phyloP scores from a whole-genome alignment of 2,329 filamentous ascomycete species.

The Neophaeococcomyces mojaviensis region DNA sequence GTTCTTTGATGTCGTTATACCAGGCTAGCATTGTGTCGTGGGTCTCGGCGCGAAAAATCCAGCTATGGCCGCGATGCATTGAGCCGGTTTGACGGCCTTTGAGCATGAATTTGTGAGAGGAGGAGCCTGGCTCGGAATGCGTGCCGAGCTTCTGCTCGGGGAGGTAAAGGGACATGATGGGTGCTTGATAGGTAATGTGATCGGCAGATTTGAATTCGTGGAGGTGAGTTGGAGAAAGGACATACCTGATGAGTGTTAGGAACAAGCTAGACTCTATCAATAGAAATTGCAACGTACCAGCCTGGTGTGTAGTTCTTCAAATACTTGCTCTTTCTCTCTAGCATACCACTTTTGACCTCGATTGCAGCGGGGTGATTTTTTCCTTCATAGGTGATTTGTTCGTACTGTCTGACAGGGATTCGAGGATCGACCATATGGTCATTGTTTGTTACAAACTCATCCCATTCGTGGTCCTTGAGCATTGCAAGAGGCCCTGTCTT shows the following conservation, averaged over 20 bases:
- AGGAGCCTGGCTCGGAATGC: conserved; percentile 72
- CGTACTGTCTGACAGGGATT: conserved; percentile 65
- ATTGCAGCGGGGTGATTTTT: conserved; percentile 74
- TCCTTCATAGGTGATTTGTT: conserved; percentile 86
- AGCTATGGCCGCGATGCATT: conserved; percentile 73
- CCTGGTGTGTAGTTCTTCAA: conserved; percentile 94
- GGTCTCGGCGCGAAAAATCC: conserved; percentile 61
- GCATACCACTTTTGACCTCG: conserved; percentile 80
- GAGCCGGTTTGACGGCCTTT: conserved; percentile 90
- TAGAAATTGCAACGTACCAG: conserved; percentile 55
- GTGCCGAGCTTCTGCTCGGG: conserved; percentile 93
- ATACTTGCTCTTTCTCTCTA: conserved; percentile 98
- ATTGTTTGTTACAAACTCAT: conserved; percentile 68
- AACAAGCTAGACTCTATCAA: conserved; percentile 1
- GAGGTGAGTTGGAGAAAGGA: conserved; percentile 89
- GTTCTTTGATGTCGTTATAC: conserved; percentile 83
- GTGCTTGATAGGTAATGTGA: conserved; percentile 70
- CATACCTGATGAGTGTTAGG: conserved; percentile 57
- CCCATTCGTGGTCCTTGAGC: conserved; percentile 91
- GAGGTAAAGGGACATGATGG: conserved; percentile 92
- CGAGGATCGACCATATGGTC: conserved; percentile 81
- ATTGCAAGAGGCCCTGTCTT: conserved; percentile 81
- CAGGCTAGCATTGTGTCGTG: conserved; percentile 96
- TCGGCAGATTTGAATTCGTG: conserved; percentile 99
- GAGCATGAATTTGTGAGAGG: conserved; percentile 94